A percentile compares a stretch with the other conserved stretches of the same genome.
Evolutionary conservation across 2,329 filamentous ascomycete species (phyloP).

Genomic region (Fusarium ramigenum): DNA sequence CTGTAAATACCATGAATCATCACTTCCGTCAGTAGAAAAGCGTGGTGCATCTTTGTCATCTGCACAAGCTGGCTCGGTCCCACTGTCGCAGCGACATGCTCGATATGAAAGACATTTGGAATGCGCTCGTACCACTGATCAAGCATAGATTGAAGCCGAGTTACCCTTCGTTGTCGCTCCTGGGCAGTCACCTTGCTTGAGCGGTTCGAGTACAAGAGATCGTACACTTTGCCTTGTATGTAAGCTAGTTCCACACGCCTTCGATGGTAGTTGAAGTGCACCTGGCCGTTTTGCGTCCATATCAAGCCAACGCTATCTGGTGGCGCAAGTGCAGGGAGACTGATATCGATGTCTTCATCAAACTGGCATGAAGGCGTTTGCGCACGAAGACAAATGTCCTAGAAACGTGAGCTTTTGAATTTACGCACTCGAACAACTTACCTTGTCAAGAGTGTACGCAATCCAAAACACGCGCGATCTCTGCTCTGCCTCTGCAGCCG

Average conservation of each 20-base stretch:
- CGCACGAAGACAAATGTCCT: slow-evolving; percentile 49
- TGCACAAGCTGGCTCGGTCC: slow-evolving; percentile 44
- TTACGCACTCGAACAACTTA: background rate
- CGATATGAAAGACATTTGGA: slow-evolving; percentile 47
- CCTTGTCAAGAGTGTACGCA: slow-evolving; percentile 53
- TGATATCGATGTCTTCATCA: slow-evolving; percentile 54
- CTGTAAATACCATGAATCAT: slow-evolving; percentile 53
- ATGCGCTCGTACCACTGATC: slow-evolving; percentile 50
- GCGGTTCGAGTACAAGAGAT: slow-evolving; percentile 49
- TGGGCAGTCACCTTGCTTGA: slow-evolving; percentile 41
- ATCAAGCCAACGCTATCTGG: slow-evolving; percentile 48
- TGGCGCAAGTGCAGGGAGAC: slow-evolving; percentile 45
- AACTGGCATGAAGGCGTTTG: slow-evolving; percentile 51
- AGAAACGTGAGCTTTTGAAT: background rate
- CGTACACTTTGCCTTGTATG: slow-evolving; percentile 54
- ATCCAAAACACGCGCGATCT: slow-evolving; percentile 54
- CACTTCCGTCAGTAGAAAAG: slow-evolving; percentile 49
- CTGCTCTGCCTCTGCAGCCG: slow-evolving; percentile 47
- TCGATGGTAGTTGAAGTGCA: slow-evolving; percentile 51
- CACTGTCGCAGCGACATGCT: slow-evolving; percentile 45
- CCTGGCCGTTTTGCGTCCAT: slow-evolving; percentile 47
- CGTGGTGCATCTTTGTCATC: slow-evolving; percentile 51
- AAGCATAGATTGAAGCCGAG: slow-evolving; percentile 45
- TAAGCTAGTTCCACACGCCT: slow-evolving; percentile 52
- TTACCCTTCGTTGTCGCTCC: slow-evolving; percentile 45